Base-by-base conservation (phyloP, 1,284 basidiomycete species). In the Tilletiaria anomala region DNA sequence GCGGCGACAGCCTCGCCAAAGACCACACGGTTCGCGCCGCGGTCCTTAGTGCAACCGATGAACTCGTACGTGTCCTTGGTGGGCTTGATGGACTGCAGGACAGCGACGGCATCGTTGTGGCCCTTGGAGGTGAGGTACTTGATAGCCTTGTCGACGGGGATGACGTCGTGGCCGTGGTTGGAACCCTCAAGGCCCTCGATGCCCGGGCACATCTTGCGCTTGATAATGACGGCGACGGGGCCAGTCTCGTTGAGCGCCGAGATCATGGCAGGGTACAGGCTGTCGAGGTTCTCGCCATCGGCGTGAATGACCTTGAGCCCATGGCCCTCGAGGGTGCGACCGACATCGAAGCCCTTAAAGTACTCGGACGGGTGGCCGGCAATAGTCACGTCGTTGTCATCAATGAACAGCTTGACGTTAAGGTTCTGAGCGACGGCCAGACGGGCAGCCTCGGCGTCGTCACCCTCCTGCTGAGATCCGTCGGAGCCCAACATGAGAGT, bases 401-500 rank as follows among this genome's bases (percentile, higher is more conserved):
- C 83, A 51, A 86, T 78, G 65, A 86, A 69, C 40, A 86, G 71
- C 68, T 86, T 86, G 65, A 86, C 75, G 61, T 84, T 83, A 47
- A 86, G 70, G 39, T 72, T 69, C 59, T 84, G 78, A 3, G 83
- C 82, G 31, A 84, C 83, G 15, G 83, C 83, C 29, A 86, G 73
- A 31, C 83, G 74, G 11, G 83, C 83, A 22, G 83, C 83, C 65
- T 86, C 83, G 3, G 83, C 83, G 53, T 86, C 82, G 60, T 86
- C 80, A 21, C 83, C 83, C 67, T 86, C 83, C 67, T 86, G 83
- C 64, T 85, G 83, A 8, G 82, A 83, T 16, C 83, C 83, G 60
- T 86, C 83, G 0, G 83, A 86, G 5, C 83, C 83, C 16, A 86
- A 73, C 60, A 79, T 76, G 70, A 85, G 83, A 14, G 84, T 72